A percentile compares a stretch with the other conserved stretches of the same genome.
Conservation (phyloP, 768 basidiomycete genomes). For the Russula emetica region DNA sequence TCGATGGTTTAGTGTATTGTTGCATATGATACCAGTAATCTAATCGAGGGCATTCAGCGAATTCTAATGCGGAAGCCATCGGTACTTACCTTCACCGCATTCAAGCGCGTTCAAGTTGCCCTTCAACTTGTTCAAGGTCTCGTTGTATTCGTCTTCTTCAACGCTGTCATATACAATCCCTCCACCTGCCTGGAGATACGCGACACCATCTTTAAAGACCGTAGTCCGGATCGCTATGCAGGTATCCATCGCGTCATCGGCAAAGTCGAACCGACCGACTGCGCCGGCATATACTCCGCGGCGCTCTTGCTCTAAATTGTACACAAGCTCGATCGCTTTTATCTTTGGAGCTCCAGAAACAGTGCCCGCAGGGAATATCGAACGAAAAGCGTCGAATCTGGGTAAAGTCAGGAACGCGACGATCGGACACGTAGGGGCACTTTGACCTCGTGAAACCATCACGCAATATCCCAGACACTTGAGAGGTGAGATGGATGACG, state of each 20-base stretch:
- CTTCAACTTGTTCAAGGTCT: constrained; percentile 92
- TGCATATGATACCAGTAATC: constrained; percentile 72
- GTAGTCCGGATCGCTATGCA: constrained; percentile 99
- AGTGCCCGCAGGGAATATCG: constrained; percentile 98
- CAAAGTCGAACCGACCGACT: constrained; percentile 97
- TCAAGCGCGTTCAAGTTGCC: constrained; percentile 84
- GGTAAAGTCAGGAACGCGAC: constrained; percentile 13
- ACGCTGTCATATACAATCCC: constrained; percentile 97
- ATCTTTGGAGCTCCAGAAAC: constrained; percentile 99
- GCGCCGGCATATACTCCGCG: constrained; percentile 96
- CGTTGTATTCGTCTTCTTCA: constrained; percentile 95
- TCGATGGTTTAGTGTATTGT: constrained; percentile 22
- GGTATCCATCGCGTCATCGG: constrained; percentile 91
- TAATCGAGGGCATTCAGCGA: constrained; percentile 35
- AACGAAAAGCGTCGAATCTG: constrained; percentile 97
- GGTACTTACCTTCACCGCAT: constrained; percentile 78
- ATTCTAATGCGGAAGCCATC: background rate
- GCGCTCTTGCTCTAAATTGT: constrained; percentile 79
- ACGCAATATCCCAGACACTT: constrained; percentile 83
- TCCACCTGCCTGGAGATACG: constrained; percentile 93
- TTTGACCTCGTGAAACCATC: constrained; percentile 76
- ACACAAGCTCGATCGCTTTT: constrained; percentile 92
- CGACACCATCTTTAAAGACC: constrained; percentile 89
- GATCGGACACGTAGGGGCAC: background rate
- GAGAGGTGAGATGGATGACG: constrained; percentile 95